Evolutionary conservation across 495 filamentous ascomycete species (phyloP), one percentile per base, ranked within the genome.

Genomic region (Trichocladium uniseriatum): DNA sequence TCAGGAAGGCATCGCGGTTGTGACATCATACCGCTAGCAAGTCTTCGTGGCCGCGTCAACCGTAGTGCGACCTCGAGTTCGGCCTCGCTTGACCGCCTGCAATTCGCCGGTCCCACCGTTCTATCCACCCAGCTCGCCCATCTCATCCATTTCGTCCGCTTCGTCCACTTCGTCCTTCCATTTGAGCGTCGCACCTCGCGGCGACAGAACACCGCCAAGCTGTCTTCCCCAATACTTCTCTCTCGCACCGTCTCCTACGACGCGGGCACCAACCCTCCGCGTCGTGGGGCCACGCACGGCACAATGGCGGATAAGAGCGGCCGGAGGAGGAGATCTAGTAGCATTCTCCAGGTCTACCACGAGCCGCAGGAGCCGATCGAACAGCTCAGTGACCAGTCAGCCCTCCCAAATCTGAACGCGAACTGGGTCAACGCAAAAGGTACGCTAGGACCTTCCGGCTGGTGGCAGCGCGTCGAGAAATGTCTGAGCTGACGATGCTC

Each of bases 351-450:
- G 62, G 69, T 79, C 57, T 97, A 97, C 69, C 88, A 89, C 60
- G 91, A 97, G 66, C 91, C 91, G 32, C 77, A 80, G 44, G 91
- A 97, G 70, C 90, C 88, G 49, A 79, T 95, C 67, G 91, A 97
- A 73, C 91, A 95, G 62, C 81, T 89, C 65, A 95, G 86, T 56
- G 92, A 98, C 67, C 92, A 98, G 77, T 82, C 88, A 22, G 87
- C 87, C 11, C 69, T 96, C 52, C 92, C 92, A 27, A 98, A 98
- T 59, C 67, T 96, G 64, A 98, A 98, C 73, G 87, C 92, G 55
- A 84, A 94, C 69, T 98, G 92, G 92, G 92, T 96, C 54, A 95
- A 98, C 70, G 87, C 88, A 53, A 98, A 98, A 76, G 92, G 92
- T 97, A 71, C 62, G 80, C 57, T 18, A 22, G 11, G 45, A 22